Base-by-base conservation (phyloP, 768 basidiomycete genomes). In the Phanerochaete sordida region DNA sequence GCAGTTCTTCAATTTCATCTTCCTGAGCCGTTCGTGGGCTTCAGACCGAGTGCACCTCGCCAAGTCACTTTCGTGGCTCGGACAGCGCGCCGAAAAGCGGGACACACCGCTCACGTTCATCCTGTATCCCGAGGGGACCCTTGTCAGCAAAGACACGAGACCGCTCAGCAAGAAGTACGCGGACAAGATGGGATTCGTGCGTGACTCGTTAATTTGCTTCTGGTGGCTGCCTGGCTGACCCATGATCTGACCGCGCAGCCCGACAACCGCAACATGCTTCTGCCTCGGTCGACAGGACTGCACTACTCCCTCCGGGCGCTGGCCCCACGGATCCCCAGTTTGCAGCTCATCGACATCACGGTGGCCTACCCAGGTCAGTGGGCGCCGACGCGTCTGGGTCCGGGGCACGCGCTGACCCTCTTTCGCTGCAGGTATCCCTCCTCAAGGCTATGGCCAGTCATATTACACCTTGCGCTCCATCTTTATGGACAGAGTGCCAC, bases 61-160 rank as follows among this genome's bases (percentile, higher is more conserved):
- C 27, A 73, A 77, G 23, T 80, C 84, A 59, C 81, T 97, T 23
- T 83, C 86, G 0, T 77, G 82, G 45, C 77, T 96, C 15, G 94
- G 88, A 1, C 79, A 78, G 54, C 80, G 81, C 31, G 87, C 89
- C n/a, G 83, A 89, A 67, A 73, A 80, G 53, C 79, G 84, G 68
- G 81, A 88, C 62, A 84, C 79, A 26, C 89, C 93, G 0, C 77
- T 97, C 45, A 86, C 88, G 62, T 84, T 96, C 66, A 78, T 98
- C 57, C 80, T 98, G 48, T 98, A 95, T 71, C 97, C 97, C 0
- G 97, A 99, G 72, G 97, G 97, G 30, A 98, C 96, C 3, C 86
- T 98, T 27, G 89, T 95, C 15, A 94, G 92, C 72, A 81, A 84
- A 62, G 79, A 94, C 62, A 98, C 95, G 3, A 75, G 93, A 49